These are phyloP conservation scores for Exsudoporus frostii DNA, from an alignment of 768 basidiomycete species.

Conservation along the genomic window DNA sequence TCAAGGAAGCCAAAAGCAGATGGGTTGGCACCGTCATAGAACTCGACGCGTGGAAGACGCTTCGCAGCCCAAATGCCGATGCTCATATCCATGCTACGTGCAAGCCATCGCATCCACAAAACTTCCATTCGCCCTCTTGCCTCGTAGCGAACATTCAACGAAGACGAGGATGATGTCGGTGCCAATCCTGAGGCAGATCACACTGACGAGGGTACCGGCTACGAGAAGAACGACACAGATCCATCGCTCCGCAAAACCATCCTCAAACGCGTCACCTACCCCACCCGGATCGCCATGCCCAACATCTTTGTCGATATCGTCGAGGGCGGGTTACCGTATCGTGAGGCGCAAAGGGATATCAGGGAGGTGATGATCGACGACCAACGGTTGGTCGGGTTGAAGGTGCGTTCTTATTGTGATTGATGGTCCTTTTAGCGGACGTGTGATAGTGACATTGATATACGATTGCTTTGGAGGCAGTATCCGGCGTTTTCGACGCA, in stretches of 20 bases:
- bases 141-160: not conserved
- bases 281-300: too few species aligned
- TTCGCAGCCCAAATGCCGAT: not conserved
- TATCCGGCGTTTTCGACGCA: too few species aligned
- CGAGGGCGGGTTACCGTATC: slow-evolving; percentile 33
- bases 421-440: not conserved
- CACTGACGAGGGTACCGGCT: too few species aligned
- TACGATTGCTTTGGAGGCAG: slow-evolving; percentile 5
- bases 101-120: not conserved
- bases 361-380: too few species aligned
- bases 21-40: not conserved
- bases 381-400: slow-evolving; percentile 39
- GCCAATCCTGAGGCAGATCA: too few species aligned
- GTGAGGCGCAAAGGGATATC: slow-evolving; percentile 20
- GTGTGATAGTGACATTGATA: not conserved
- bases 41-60: not conserved
- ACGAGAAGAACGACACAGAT: not conserved
- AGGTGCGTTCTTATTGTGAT: slow-evolving; percentile 25
- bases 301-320: slow-evolving; percentile 25
- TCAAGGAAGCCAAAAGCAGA: not conserved
- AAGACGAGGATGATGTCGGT: not conserved
- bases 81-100: not conserved
- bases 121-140: not conserved
- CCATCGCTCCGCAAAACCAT: too few species aligned
- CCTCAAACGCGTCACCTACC: too few species aligned